Conservation (phyloP, 805 yeast species). For the Yarrowia porcina region DNA sequence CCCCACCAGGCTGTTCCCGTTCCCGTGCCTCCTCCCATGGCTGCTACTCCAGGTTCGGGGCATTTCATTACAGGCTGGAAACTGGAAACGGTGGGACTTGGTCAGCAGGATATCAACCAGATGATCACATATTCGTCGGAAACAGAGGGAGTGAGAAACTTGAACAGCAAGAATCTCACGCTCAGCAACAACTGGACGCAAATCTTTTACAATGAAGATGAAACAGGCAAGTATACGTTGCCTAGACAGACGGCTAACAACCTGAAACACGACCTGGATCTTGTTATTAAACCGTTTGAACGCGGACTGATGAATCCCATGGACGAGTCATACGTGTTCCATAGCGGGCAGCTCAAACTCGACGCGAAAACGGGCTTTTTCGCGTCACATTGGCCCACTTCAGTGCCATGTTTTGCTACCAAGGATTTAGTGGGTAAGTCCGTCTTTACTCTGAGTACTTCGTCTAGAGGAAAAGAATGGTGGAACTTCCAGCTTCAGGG, state of each 20-base stretch:
- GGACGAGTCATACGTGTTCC: conserved; percentile 1
- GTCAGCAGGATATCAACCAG: neutral
- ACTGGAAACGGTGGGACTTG: neutral
- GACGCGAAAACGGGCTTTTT: neutral
- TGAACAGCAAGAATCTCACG: conserved; percentile 2
- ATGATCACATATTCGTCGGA: conserved; percentile 7
- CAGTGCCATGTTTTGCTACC: neutral
- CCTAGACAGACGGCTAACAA: neutral
- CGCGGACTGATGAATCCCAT: neutral
- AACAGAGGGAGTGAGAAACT: neutral
- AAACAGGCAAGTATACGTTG: neutral
- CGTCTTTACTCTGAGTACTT: neutral
- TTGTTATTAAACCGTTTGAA: neutral
- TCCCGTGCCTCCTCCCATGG: neutral
- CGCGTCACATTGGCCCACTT: neutral
- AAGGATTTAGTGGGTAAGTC: neutral
- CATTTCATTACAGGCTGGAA: conserved; percentile 17
- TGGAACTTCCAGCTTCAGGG: conserved; percentile 23
- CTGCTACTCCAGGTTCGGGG: neutral
- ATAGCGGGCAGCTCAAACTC: neutral
- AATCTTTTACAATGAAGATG: conserved; percentile 8
- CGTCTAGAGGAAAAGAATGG: neutral
- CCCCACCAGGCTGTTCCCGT: neutral
- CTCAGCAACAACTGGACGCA: conserved; percentile 16
- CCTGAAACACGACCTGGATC: neutral